Evolutionary conservation across 768 basidiomycete species (phyloP).

Genomic region (Panaeolus cyanescens): DNA sequence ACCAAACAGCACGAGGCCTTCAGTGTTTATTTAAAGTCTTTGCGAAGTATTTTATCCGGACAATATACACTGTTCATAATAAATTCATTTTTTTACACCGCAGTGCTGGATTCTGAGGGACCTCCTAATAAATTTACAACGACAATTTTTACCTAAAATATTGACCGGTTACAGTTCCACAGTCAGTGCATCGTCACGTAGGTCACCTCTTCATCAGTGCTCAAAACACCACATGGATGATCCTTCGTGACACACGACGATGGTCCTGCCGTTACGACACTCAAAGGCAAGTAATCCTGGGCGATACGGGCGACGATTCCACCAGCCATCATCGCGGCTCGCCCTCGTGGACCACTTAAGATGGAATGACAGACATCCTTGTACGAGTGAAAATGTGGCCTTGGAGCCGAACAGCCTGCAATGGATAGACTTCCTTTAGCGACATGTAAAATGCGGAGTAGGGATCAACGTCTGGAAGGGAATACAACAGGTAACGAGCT

Average conservation of each 20-base stretch:
- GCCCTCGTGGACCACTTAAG: background rate
- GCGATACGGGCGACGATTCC: background rate
- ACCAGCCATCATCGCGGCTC: background rate
- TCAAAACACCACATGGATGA: too few relatives aligned
- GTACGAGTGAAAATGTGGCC: background rate
- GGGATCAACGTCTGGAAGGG: background rate
- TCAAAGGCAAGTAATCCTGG: background rate
- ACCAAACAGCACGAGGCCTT: too few relatives aligned
- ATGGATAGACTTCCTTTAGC: background rate
- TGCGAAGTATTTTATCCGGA: too few relatives aligned
- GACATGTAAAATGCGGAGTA: background rate
- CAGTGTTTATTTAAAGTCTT: too few relatives aligned
- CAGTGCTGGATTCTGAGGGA: too few relatives aligned
- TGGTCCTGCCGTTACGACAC: background rate
- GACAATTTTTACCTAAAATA: too few relatives aligned
- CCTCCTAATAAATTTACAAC: too few relatives aligned
- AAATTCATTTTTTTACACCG: too few relatives aligned
- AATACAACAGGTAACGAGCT: background rate
- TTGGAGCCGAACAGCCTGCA: background rate
- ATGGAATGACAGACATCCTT: background rate
- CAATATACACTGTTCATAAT: too few relatives aligned
- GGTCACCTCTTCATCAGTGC: too few relatives aligned
- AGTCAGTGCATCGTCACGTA: too few relatives aligned
- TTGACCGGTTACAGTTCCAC: too few relatives aligned
- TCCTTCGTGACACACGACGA: background rate